Evolutionary conservation across 768 basidiomycete species (phyloP), one percentile per base, ranked within the genome.

Genomic region (Pleurotus tuoliensis): DNA sequence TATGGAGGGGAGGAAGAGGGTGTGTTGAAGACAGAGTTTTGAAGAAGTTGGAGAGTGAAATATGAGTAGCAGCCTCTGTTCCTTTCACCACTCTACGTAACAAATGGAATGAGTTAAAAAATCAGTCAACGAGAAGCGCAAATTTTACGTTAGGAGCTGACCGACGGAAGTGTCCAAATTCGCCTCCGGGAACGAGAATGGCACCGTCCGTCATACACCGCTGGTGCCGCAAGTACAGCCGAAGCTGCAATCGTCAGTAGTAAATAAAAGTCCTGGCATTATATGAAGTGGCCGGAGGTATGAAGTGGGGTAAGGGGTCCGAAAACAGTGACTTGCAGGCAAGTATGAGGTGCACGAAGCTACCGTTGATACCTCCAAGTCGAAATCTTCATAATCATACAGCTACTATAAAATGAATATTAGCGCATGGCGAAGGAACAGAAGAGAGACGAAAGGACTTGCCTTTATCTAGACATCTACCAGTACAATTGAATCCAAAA

Each of bases 401-500:
- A 9, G 3, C 30, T 7, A 44, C 41, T 8, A 44, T 3, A 44
- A n/a, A 13, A 22, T 34, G 20, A 11, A n/a, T 27, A 13, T 50
- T 5, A 22, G 48, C 1, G 13, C 37, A 30, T 50, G n/a, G n/a
- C n/a, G 20, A 6, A 34, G 48, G 11, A 15, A 16, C 3, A 24
- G 30, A 34, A 34, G 2, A 11, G 30, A 34, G 30, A 34, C 30
- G 22, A 49, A 6, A 50, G 8, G 18, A 50, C 25, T 50, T 13
- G 11, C 25, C 48, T 50, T 13, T 12, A n/a, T 13, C 25, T 59
- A 72, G 52, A 61, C 69, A 58, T 79, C 74, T 16, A 88, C 79
- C 37, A 91, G 71, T 11, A 89, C 67, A 48, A 90, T 61, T 1
- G 86, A 87, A 66, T 91, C 89, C 47, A 91, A 67, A 4, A 90